Evolutionary conservation across 2,329 filamentous ascomycete species (phyloP), one percentile per base, ranked within the genome.

Genomic region (Dothiorella sarmentorum): DNA sequence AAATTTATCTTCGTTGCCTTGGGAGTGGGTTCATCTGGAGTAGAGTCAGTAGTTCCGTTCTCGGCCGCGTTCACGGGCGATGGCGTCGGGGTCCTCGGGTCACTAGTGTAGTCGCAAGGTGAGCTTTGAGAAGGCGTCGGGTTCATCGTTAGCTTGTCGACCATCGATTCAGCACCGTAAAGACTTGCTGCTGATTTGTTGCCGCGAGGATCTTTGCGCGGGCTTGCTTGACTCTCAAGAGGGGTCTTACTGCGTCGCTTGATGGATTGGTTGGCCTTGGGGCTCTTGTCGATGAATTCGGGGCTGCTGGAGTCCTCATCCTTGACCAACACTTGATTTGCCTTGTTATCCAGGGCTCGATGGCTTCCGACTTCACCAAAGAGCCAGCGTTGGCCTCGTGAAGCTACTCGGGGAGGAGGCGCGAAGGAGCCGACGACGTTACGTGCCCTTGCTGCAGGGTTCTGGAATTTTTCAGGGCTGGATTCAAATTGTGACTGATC

Each of bases 351-450:
- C 4, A 84, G 68, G 18, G 77, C 69, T 11, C 77, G 78, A 15
- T 83, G 83, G 65, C 78, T 83, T 51, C 79, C 80, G 62, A 87
- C 82, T 67, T 87, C 84, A 11, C 84, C 84, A 66, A 86, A 87
- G 5, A 87, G 73, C 51, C 80, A 81, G 60, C 72, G 61, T 4
- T n/a, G 37, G 15, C n/a, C 44, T 45, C 15, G 20, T 18, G 35
- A n/a, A n/a, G n/a, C 24, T 18, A 7, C 58, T 27, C 61, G 63
- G 10, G 64, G 66, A 64, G 69, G 66, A 15, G 66, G 38, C 13
- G 63, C 51, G 59, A 71, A 67, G 44, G 68, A 70, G 29, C 71
- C 68, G 1, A 65, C 64, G 13, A 35, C 42, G 24, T 67, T 31
- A 7, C 55, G n/a, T n/a, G 61, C 60, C 66, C 31, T 62, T 69